Evolutionary conservation across 2,329 filamentous ascomycete species (phyloP).

Genomic region (Thielaviopsis ethacetica): DNA sequence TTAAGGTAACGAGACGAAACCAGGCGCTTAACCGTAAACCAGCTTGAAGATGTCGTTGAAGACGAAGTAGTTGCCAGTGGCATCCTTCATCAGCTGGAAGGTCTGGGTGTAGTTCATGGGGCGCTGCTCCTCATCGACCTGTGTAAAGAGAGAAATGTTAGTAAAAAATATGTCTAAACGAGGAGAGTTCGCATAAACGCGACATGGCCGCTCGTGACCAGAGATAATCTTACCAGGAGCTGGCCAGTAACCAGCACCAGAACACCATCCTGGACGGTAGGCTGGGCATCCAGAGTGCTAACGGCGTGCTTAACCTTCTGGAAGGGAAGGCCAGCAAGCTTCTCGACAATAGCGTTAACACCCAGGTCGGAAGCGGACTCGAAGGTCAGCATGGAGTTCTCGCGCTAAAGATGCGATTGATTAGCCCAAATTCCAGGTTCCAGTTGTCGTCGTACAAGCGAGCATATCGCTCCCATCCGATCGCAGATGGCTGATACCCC

Average conservation of each 20-base stretch:
- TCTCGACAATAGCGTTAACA: constrained; percentile 51
- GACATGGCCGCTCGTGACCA: not conserved
- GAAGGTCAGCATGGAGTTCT: constrained; percentile 85
- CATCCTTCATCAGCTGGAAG: constrained; percentile 67
- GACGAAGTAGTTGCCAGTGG: constrained; percentile 58
- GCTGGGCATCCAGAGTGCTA: constrained; percentile 69
- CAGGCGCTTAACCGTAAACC: constrained; percentile 41
- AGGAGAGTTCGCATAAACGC: not conserved
- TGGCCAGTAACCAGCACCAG: constrained; percentile 78
- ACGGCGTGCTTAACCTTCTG: constrained; percentile 65
- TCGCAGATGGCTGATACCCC: not conserved
- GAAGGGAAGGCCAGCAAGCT: constrained; percentile 63
- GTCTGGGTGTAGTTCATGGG: constrained; percentile 84
- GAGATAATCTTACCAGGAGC: constrained; percentile 49
- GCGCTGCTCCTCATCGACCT: constrained; percentile 74
- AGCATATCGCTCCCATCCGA: not conserved
- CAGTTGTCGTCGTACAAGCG: not conserved
- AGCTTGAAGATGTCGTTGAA: constrained; percentile 94
- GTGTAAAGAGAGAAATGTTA: not conserved
- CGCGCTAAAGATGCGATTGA: constrained; percentile 38
- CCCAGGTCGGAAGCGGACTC: constrained; percentile 57
- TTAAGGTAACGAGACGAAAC: not conserved
- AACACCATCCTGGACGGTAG: constrained; percentile 50
- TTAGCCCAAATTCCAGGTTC: not conserved
- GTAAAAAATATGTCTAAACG: not conserved